These are phyloP conservation scores for Suillus alpinus DNA, from an alignment of 768 basidiomycete species.

Conservation along the genomic window DNA sequence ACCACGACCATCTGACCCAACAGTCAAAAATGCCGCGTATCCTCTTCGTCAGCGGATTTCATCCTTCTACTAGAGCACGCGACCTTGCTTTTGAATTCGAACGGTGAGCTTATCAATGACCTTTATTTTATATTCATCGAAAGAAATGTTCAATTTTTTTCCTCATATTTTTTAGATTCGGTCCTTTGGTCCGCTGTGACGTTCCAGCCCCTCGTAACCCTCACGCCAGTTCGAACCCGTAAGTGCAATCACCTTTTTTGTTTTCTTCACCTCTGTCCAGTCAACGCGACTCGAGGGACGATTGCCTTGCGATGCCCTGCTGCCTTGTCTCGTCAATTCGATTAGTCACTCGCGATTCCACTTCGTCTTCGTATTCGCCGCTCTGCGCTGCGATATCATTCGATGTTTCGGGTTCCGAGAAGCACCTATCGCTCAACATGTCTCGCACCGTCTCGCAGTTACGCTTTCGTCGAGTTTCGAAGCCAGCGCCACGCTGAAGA, in stretches of 20 bases:
- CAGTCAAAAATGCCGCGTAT: conserved; percentile 64
- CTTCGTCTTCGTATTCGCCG: conserved; percentile 28
- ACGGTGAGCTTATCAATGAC: conserved; percentile 46
- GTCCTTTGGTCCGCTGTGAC: conserved; percentile 83
- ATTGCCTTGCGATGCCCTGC: conserved; percentile 19
- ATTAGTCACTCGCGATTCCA: conserved; percentile 28
- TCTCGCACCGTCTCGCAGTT: conserved; percentile 57
- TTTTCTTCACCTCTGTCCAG: conserved; percentile 33
- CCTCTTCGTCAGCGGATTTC: conserved; percentile 84
- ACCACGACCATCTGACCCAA: conserved; percentile 20
- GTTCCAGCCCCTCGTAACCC: conserved; percentile 85
- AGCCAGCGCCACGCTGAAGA: conserved; percentile 77
- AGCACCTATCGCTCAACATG: conserved; percentile 57
- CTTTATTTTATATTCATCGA: background rate
- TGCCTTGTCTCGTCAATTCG: conserved; percentile 27
- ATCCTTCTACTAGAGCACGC: conserved; percentile 76
- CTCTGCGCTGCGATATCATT: conserved; percentile 26
- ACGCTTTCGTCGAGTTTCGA: conserved; percentile 85
- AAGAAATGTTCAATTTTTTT: conserved; percentile 9
- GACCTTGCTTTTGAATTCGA: conserved; percentile 88
- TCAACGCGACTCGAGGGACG: conserved; percentile 36
- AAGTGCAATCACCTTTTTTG: conserved; percentile 42
- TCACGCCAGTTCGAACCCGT: conserved; percentile 75
- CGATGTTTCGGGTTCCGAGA: conserved; percentile 38
- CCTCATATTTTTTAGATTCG: conserved; percentile 51